Percentiles rank a stretch among this genome's conserved stretches.
These are phyloP conservation scores for Zygosaccharomyces rouxii DNA, from an alignment of 805 yeast genomes.

Conservation along the genomic window DNA sequence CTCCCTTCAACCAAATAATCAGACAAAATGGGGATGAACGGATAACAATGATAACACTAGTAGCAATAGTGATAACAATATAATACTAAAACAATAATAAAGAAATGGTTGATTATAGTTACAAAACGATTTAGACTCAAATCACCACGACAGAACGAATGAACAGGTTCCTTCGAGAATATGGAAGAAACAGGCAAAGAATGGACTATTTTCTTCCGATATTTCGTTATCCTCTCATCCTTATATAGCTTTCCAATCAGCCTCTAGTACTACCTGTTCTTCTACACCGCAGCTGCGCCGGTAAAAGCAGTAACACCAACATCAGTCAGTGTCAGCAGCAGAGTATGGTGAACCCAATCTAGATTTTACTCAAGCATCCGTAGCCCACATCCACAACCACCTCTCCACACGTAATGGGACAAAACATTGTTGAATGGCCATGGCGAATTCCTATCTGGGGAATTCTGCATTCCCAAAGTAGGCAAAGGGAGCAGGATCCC, in stretches of 20 bases:
- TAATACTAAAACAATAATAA: neutral
- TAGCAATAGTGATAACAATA: neutral
- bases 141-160: neutral
- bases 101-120: neutral
- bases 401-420: neutral
- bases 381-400: neutral
- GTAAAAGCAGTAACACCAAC: too few species aligned
- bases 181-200: neutral
- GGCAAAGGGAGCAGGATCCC: too few species aligned
- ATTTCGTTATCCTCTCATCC: too few species aligned
- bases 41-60: neutral
- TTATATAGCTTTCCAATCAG: too few species aligned
- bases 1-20: neutral
- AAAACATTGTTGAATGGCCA: too few species aligned
- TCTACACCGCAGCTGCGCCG: too few species aligned
- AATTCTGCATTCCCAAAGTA: too few species aligned
- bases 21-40: neutral
- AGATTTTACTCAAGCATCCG: neutral
- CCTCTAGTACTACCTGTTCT: too few species aligned
- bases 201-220: neutral
- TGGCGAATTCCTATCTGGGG: too few species aligned
- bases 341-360: neutral
- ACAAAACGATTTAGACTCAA: conserved; percentile 2
- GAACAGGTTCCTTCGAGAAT: neutral
- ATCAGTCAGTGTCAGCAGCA: too few species aligned